Base-by-base conservation (phyloP, 306 rosid species). In the Corylus heterophylla region DNA sequence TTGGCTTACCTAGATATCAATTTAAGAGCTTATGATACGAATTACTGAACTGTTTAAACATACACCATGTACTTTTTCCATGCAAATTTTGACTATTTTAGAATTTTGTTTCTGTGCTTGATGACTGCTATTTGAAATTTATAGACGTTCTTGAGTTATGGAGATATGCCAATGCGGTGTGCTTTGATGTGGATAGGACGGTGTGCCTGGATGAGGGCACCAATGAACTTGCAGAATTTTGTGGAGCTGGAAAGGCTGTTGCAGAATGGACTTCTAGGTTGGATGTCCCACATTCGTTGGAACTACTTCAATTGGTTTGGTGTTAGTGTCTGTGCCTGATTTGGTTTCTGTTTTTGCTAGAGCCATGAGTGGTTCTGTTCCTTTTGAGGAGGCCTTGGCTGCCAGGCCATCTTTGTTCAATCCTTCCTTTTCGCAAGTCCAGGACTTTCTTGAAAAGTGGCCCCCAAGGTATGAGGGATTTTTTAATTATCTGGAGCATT, bases 351-450 rank as follows among this genome's bases (percentile, higher is more conserved):
- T 69, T 70, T 75, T 84, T 84, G 17, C 5, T 54, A 95, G 99
- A 85, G 98, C 99, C 67, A 95, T 95, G 99, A 88, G 92, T 84
- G 99, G 99, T 79, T 89, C 99, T 59, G 98, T 95, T 79, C 91
- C 97, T 71, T 91, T 95, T 78, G 98, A 95, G 86, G 98, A 89
- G 44, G 99, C 99, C 76, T 93, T 95, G 85, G 93, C 97, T 84
- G 92, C 98, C 77, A 93, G 99, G 72, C 87, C 93, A 39, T 74
- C 97, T 52, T 85, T 95, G 87, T 93, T 93, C 86, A 92, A 83
- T 17, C 99, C 99, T 50, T 89, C 97, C 81, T 83, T 85, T 25
- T 85, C 97, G 48, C 98, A 91, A 81, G 76, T 95, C 8, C 89
- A 93, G 86, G 93, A 93, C 82, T 95, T 91, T 85, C 97, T 95